Percentiles rank a stretch among this genome's conserved stretches.
These are phyloP conservation scores for Peronosclerospora sorghi DNA, from an alignment of 352 stramenopile species.

Conservation along the genomic window DNA sequence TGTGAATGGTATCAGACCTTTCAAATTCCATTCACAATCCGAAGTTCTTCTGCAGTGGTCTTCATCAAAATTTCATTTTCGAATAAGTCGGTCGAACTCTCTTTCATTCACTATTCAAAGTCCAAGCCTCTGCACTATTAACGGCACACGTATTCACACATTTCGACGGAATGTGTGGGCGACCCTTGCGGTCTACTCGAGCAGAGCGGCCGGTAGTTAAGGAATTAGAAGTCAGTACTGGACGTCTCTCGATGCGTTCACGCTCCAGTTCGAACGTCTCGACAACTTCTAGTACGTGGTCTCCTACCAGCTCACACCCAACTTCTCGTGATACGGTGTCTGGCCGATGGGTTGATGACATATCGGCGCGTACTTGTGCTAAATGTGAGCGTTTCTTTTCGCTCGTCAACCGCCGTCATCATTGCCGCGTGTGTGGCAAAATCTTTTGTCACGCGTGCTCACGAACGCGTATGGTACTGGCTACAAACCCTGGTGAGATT, in stretches of 20 bases:
- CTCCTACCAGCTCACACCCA: constrained; percentile 26
- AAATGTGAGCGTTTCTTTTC: constrained; percentile 67
- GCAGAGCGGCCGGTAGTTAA: no score
- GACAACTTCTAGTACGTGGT: constrained; percentile 60
- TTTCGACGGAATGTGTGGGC: no score
- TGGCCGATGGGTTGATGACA: constrained; percentile 59
- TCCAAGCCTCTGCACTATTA: no score
- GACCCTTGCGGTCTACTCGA: no score
- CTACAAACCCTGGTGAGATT: constrained; percentile 51
- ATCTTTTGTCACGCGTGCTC: constrained; percentile 79
- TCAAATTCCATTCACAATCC: no score
- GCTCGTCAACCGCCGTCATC: constrained; percentile 65
- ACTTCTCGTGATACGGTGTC: constrained; percentile 46
- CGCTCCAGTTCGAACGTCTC: constrained; percentile 61
- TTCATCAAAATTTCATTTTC: no score
- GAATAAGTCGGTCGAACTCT: no score
- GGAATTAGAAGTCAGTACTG: no score
- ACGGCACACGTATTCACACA: no score
- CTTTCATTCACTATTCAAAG: no score
- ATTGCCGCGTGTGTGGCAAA: constrained; percentile 73
- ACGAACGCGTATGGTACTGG: constrained; percentile 68
- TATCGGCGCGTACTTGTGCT: constrained; percentile 33
- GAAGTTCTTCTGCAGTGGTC: no score
- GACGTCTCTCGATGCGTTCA: constrained; percentile 13
- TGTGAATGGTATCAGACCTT: no score